Conservation (phyloP, 1,284 basidiomycete species). For the Boletus semigastroideus region DNA sequence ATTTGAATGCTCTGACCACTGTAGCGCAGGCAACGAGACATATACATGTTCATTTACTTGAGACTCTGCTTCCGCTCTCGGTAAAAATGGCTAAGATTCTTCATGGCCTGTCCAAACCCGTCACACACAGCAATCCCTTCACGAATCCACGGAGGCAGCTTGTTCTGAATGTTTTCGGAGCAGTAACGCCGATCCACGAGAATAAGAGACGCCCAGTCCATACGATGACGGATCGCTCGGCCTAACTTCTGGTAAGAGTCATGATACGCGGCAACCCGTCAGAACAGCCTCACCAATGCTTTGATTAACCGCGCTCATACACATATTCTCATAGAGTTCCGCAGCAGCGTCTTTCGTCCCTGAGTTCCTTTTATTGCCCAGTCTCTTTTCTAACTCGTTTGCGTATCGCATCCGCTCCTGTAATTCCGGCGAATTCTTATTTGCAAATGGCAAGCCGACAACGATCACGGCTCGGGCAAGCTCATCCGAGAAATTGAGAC, state of each 20-base stretch:
- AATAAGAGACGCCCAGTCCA: slow-evolving; percentile 84
- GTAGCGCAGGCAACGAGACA: neutral
- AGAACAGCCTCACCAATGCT: slow-evolving; percentile 71
- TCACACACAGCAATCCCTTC: slow-evolving; percentile 60
- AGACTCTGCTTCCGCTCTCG: slow-evolving; percentile 39
- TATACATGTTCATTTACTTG: slow-evolving; percentile 5
- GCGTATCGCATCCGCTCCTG: slow-evolving; percentile 91
- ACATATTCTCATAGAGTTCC: slow-evolving; percentile 90
- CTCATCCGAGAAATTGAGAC: slow-evolving; percentile 92
- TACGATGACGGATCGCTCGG: slow-evolving; percentile 84
- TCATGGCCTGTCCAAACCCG: slow-evolving; percentile 75
- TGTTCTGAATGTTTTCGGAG: slow-evolving; percentile 62
- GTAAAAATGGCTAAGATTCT: slow-evolving; percentile 71
- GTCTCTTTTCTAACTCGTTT: slow-evolving; percentile 51
- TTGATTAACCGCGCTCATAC: slow-evolving; percentile 97
- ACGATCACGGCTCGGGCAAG: slow-evolving; percentile 89
- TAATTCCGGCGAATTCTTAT: slow-evolving; percentile 87
- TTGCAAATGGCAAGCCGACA: slow-evolving; percentile 92
- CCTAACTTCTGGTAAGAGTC: slow-evolving; percentile 45
- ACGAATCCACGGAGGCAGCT: slow-evolving; percentile 89
- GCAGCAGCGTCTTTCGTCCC: slow-evolving; percentile 72
- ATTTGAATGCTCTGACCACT: slow-evolving; percentile 6
- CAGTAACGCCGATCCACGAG: slow-evolving; percentile 84
- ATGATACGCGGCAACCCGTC: neutral
- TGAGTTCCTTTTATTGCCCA: slow-evolving; percentile 30